Evolutionary conservation across 1,284 basidiomycete species (phyloP), one percentile per base, ranked within the genome.

Genomic region (Apiotrichum brassicae): DNA sequence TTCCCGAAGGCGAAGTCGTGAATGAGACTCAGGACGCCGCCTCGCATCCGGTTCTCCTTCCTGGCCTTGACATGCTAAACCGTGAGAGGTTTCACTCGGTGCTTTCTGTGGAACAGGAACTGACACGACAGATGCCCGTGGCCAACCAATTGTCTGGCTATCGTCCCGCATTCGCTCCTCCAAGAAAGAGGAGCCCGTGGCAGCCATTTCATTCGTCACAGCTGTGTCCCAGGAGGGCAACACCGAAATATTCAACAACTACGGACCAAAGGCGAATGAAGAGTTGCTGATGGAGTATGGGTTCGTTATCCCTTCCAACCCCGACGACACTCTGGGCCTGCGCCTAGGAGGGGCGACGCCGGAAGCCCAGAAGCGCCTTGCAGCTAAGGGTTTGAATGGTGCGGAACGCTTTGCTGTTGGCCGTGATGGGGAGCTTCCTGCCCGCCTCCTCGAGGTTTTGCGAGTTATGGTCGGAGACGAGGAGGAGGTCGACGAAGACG

Each of bases 241-340:
- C 35, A 59, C 76, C 16, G 85, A 94, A 67, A 74, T 91, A n/a
- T 84, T 85, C 76, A 94, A 93, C 73, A 93, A 92, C 65, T 76
- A 75, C 56, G 71, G 73, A 9, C 63, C 68, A 6, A 73, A 72
- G 68, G 82, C 88, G 0, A 93, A 92, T 68, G 79, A 87, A 22
- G 87, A 91, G 66, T 78, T 94, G 26, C 81, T 94, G 40, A 78
- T 94, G 3, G 87, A 85, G 3, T 94, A 93, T 64, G 90, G 90
- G 1, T 95, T 94, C 70, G 81, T 85, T 2, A 66, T 91, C 3
- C 72, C 77, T 16, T 60, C 78, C 24, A 91, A 93, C 61, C 85
- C 85, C 0, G 87, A 91, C 61, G 90, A 93, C 65, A 84, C 84
- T 1, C 84, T 91, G 51, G 77, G 86, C 1, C 79, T 94, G 26